Percentiles rank a stretch among this genome's conserved stretches.
Evolutionary conservation across 202 grass and related monocot genomes (phyloP).

Genomic region (Alloteropsis angusta): DNA sequence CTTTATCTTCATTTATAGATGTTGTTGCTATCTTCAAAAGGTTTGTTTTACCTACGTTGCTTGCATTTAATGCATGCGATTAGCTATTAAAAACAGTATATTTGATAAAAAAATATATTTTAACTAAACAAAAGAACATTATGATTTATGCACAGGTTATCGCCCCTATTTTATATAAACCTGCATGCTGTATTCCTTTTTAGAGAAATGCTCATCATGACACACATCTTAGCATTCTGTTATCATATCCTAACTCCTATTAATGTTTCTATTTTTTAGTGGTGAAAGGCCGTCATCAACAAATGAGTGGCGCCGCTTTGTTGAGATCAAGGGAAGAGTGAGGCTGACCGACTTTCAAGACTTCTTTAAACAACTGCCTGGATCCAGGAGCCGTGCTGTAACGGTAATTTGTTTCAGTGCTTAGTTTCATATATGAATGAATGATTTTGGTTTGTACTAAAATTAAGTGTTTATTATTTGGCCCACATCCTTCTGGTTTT

Average conservation of each 20-base stretch:
- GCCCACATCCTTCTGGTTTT: not conserved
- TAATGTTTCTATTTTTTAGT: not conserved
- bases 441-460: not conserved
- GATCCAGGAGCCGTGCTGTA: not conserved
- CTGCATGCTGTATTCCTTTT: not conserved
- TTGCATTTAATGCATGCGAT: not conserved
- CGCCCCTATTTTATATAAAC: not conserved
- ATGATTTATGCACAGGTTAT: not conserved
- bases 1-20: not conserved
- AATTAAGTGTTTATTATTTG: not conserved
- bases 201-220: not conserved
- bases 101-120: not conserved
- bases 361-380: not conserved
- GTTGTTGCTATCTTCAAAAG: slow-evolving; percentile 5
- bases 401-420: not conserved
- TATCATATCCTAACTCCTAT: not conserved
- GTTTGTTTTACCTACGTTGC: not conserved
- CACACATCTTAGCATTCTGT: not conserved
- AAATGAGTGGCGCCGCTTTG: not conserved
- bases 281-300: slow-evolving; percentile 1
- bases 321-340: not conserved
- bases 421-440: slow-evolving; percentile 7
- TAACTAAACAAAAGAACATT: not conserved
- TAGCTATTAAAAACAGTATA: slow-evolving; percentile 15
- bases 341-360: not conserved